These are phyloP conservation scores for Neurospora tetrasperma DNA, from an alignment of 495 filamentous ascomycete genomes.

Conservation along the genomic window DNA sequence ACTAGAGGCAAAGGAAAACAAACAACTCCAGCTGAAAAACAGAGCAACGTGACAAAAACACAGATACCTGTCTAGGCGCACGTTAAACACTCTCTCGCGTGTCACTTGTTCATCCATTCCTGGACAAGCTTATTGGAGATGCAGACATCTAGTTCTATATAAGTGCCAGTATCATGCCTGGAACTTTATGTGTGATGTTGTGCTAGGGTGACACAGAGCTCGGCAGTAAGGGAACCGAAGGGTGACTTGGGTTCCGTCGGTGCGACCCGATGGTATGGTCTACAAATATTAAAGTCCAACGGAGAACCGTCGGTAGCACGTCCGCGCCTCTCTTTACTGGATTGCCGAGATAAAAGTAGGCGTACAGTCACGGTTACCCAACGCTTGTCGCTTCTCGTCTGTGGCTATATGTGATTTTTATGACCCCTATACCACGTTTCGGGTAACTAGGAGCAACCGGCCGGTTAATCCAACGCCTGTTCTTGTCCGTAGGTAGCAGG, in stretches of 20 bases:
- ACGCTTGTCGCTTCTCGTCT: background rate
- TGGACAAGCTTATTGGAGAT: background rate
- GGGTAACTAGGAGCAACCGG: background rate
- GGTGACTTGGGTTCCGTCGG: background rate
- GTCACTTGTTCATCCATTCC: background rate
- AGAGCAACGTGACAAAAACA: background rate
- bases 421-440: background rate
- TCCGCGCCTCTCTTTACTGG: background rate
- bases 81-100: background rate
- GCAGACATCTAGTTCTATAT: background rate
- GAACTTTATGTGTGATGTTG: background rate
- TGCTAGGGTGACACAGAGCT: background rate
- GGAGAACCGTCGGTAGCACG: background rate
- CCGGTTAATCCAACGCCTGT: background rate
- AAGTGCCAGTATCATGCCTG: background rate
- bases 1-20: background rate
- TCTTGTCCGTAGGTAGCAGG: background rate
- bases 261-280: background rate
- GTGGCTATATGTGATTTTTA: background rate
- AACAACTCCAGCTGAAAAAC: background rate
- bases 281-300: background rate
- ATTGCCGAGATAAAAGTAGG: background rate
- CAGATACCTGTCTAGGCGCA: background rate
- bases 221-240: background rate
- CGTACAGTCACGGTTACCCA: background rate